Conservation (phyloP, 805 yeast genomes). For the Saccharomyces kudriavzevii region DNA sequence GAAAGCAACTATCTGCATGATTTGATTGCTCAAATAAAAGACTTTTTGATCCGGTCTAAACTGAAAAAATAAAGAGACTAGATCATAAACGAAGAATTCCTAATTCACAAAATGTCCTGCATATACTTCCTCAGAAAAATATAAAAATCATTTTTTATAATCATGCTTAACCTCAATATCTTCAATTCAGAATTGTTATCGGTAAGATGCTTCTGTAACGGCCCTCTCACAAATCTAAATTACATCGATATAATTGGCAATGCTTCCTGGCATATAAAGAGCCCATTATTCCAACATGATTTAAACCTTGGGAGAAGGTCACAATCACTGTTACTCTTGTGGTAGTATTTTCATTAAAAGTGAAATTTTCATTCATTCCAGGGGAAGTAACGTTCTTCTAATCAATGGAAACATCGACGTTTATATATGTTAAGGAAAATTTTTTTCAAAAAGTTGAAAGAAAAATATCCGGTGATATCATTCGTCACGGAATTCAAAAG, state of each 20-base stretch:
- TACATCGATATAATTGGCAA: background rate
- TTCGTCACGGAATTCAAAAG: background rate
- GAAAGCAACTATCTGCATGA: background rate
- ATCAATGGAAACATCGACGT: background rate
- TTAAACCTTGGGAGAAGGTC: background rate
- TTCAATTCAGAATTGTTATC: background rate
- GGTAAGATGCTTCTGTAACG: background rate
- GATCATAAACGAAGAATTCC: conserved; percentile 78
- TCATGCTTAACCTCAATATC: conserved; percentile 9
- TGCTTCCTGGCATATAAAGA: background rate
- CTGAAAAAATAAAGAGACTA: conserved; percentile 7
- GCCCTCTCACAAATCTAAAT: background rate
- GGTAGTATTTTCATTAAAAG: too few relatives aligned
- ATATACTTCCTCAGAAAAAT: conserved; percentile 62
- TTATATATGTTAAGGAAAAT: background rate
- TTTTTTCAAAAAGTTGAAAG: background rate
- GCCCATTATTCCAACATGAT: background rate
- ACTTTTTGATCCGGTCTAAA: background rate
- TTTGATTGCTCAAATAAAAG: background rate
- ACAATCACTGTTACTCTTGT: background rate
- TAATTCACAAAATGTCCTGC: conserved; percentile 58
- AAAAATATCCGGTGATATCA: background rate
- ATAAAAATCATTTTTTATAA: conserved; percentile 30
- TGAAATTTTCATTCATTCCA: too few relatives aligned
- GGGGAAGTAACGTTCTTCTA: too few relatives aligned